Percentiles rank a stretch among this genome's conserved stretches.
Evolutionary conservation across 129 eudicot genomes (phyloP).

Genomic region (Heracleum sosnowskyi): DNA sequence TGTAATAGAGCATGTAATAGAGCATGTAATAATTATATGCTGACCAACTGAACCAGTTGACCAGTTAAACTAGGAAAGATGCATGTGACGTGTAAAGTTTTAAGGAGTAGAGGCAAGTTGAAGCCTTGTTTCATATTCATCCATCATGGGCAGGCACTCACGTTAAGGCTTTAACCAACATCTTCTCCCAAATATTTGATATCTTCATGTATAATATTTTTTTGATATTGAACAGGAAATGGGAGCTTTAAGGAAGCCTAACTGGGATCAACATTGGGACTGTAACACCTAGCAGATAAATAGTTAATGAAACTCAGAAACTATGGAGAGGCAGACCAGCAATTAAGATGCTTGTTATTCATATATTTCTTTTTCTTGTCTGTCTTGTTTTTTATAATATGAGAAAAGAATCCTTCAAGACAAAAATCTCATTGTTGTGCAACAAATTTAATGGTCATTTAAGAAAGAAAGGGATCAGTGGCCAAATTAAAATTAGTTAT

Average conservation of each 20-base stretch:
- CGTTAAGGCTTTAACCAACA: neutral
- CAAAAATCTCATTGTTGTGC: slow-evolving; percentile 10
- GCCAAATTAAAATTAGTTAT: too few species aligned
- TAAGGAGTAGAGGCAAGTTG: too few species aligned
- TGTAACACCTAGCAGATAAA: slow-evolving; percentile 25
- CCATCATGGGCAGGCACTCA: too few species aligned
- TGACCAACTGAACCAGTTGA: too few species aligned
- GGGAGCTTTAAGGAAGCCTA: slow-evolving; percentile 49
- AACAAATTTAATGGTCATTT: slow-evolving; percentile 80
- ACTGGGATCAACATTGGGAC: slow-evolving; percentile 62
- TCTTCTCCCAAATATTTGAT: neutral
- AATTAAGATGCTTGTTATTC: neutral
- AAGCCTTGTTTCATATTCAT: too few species aligned
- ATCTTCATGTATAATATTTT: neutral
- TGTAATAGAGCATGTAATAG: too few species aligned
- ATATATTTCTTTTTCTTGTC: neutral
- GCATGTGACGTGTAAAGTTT: too few species aligned
- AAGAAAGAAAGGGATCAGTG: too few species aligned
- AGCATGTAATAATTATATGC: too few species aligned
- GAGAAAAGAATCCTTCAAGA: neutral
- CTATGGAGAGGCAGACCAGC: slow-evolving; percentile 69
- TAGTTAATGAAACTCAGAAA: slow-evolving; percentile 47
- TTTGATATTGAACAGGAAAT: slow-evolving; percentile 21
- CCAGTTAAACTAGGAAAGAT: too few species aligned
- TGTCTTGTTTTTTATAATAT: neutral